Conservation (phyloP, 495 filamentous ascomycete genomes). For the Amniculicola lignicola region DNA sequence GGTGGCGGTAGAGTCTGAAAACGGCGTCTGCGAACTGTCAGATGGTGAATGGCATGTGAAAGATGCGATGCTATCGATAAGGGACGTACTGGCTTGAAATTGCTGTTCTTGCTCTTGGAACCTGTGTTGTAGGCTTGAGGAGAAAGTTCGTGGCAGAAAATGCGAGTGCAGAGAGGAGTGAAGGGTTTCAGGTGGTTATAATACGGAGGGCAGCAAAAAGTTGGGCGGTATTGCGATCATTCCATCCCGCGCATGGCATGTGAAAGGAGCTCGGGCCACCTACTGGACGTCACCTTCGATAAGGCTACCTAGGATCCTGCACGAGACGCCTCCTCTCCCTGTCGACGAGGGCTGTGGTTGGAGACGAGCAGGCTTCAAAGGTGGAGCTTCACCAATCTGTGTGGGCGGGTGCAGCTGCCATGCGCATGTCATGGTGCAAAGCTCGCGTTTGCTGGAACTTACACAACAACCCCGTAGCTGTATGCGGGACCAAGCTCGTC, state of each 20-base stretch:
- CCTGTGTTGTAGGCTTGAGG: not conserved
- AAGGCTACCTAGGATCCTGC: slow-evolving; percentile 4
- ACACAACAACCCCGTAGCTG: too few relatives aligned
- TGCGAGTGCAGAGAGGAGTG: not conserved
- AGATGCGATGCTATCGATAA: slow-evolving; percentile 11
- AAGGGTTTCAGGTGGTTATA: not conserved
- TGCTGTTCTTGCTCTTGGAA: too few relatives aligned
- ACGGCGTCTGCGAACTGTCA: slow-evolving; percentile 5
- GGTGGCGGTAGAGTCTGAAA: slow-evolving; percentile 2
- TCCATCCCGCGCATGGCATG: slow-evolving; percentile 2
- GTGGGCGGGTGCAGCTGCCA: not conserved
- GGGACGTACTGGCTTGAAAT: too few relatives aligned
- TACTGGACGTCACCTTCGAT: slow-evolving; percentile 2
- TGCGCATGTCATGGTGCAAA: too few relatives aligned
- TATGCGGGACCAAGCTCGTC: too few relatives aligned
- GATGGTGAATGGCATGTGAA: slow-evolving; percentile 24
- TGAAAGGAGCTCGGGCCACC: slow-evolving; percentile 17
- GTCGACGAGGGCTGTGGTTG: slow-evolving; percentile 3
- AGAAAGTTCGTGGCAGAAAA: not conserved
- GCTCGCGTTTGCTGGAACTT: too few relatives aligned
- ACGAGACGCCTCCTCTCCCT: slow-evolving; percentile 2
- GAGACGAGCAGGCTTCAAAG: too few relatives aligned
- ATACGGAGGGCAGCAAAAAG: not conserved
- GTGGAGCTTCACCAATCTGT: not conserved
- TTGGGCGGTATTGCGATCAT: slow-evolving; percentile 11